phyloP scores from a whole-genome alignment of 2,329 filamentous ascomycete species.

The Venturia pyrina region DNA sequence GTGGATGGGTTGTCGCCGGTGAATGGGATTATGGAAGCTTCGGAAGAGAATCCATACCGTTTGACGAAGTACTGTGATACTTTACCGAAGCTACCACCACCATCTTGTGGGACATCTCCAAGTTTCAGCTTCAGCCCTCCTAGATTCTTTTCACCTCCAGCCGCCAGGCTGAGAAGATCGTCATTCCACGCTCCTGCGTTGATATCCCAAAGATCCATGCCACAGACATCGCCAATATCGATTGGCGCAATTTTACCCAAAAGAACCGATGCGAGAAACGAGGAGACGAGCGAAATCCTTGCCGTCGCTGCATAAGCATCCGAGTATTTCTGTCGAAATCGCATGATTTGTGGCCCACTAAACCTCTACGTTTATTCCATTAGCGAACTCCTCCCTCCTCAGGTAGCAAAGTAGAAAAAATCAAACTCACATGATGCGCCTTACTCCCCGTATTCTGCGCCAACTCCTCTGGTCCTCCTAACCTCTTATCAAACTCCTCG shows the following conservation, averaged over 20 bases:
- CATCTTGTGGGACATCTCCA: slow-evolving; percentile 69
- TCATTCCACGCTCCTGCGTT: slow-evolving; percentile 62
- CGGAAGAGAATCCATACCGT: slow-evolving; percentile 65
- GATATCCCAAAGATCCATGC: slow-evolving; percentile 96
- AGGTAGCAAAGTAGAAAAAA: background rate
- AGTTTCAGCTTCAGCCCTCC: slow-evolving; percentile 65
- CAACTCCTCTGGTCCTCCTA: slow-evolving; percentile 58
- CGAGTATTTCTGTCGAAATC: slow-evolving; percentile 71
- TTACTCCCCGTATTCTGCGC: slow-evolving; percentile 80
- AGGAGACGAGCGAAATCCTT: slow-evolving; percentile 88
- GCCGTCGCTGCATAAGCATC: slow-evolving; percentile 70
- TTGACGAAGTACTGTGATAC: slow-evolving; percentile 70
- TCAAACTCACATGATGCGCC: slow-evolving; percentile 69
- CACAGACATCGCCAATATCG: slow-evolving; percentile 89
- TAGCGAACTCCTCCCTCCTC: background rate
- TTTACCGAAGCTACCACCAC: slow-evolving; percentile 65
- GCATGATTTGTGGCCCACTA: slow-evolving; percentile 92
- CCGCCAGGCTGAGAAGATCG: slow-evolving; percentile 63
- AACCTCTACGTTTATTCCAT: slow-evolving; percentile 54
- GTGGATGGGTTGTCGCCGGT: slow-evolving; percentile 96
- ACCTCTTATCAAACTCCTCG: slow-evolving; percentile 67
- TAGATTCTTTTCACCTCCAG: slow-evolving; percentile 50
- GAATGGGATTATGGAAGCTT: slow-evolving; percentile 73
- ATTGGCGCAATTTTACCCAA: slow-evolving; percentile 77
- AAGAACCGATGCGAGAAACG: slow-evolving; percentile 85